These are phyloP conservation scores for Candida sanyiensis DNA, from an alignment of 805 yeast species.

Conservation along the genomic window DNA sequence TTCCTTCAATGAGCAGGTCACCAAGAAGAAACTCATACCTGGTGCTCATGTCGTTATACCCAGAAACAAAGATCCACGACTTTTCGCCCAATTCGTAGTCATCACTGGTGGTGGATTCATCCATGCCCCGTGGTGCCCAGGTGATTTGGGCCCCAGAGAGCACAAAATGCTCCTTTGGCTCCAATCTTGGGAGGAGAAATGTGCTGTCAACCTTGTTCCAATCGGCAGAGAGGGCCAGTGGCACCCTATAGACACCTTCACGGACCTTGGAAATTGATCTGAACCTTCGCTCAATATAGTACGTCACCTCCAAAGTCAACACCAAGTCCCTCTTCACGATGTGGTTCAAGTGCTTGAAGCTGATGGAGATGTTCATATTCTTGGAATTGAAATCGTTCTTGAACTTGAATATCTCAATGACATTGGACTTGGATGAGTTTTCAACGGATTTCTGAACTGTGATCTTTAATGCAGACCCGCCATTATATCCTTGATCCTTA, in stretches of 20 bases:
- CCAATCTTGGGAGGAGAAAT: conserved; percentile 18
- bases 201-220: conserved; percentile 20
- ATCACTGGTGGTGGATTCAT: not conserved
- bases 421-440: conserved; percentile 15
- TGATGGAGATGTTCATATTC: conserved; percentile 17
- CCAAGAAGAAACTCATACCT: conserved; percentile 22
- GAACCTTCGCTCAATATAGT: conserved; percentile 30
- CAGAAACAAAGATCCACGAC: conserved; percentile 26
- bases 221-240: conserved; percentile 23
- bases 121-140: conserved; percentile 14
- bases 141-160: conserved; percentile 18
- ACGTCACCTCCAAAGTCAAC: conserved; percentile 31
- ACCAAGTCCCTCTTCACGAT: conserved; percentile 13
- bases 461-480: conserved; percentile 33
- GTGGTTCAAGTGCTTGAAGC: conserved; percentile 24
- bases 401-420: conserved; percentile 26
- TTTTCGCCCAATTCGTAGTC: conserved; percentile 9
- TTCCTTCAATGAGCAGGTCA: conserved; percentile 20
- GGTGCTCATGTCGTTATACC: conserved; percentile 10
- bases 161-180: conserved; percentile 22
- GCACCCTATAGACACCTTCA: conserved; percentile 29
- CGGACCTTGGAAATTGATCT: conserved; percentile 25
- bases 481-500: conserved; percentile 28
- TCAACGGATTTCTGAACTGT: conserved; percentile 13
- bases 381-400: conserved; percentile 22